A percentile compares a stretch with the other conserved stretches of the same genome.
These are phyloP conservation scores for Chenopodium quinoa DNA, from an alignment of 148 eudicot species.

Conservation along the genomic window DNA sequence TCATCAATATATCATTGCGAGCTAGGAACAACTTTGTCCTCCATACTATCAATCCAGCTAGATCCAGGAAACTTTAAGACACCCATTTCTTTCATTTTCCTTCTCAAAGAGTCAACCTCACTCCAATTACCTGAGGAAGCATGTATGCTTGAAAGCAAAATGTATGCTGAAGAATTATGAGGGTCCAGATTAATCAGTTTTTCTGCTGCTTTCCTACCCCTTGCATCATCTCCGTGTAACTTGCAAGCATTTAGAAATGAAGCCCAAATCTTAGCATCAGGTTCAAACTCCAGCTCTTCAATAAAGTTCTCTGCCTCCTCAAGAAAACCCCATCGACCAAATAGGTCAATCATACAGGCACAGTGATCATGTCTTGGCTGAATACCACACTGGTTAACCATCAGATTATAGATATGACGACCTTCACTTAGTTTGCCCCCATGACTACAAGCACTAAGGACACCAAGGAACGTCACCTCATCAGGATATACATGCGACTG, in stretches of 20 bases:
- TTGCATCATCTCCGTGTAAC: slow-evolving; percentile 75
- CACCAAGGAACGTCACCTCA: slow-evolving; percentile 85
- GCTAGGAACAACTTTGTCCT: slow-evolving; percentile 37
- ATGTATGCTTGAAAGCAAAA: slow-evolving; percentile 68
- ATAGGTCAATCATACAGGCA: slow-evolving; percentile 90
- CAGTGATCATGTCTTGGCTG: slow-evolving; percentile 73
- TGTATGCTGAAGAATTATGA: slow-evolving; percentile 66
- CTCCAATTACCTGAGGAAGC: slow-evolving; percentile 86
- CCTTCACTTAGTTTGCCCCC: slow-evolving; percentile 78
- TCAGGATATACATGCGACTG: slow-evolving; percentile 55
- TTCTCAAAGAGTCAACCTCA: slow-evolving; percentile 62
- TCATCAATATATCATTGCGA: slow-evolving; percentile 17
- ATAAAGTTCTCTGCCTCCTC: slow-evolving; percentile 72
- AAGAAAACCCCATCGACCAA: slow-evolving; percentile 81
- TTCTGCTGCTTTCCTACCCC: slow-evolving; percentile 76
- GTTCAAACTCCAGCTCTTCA: slow-evolving; percentile 47
- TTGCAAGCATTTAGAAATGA: slow-evolving; percentile 79
- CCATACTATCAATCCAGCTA: slow-evolving; percentile 61
- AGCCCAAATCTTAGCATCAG: slow-evolving; percentile 78
- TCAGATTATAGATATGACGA: slow-evolving; percentile 51
- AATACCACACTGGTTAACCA: slow-evolving; percentile 49
- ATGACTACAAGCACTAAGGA: slow-evolving; percentile 89
- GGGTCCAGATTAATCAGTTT: slow-evolving; percentile 75
- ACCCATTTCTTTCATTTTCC: slow-evolving; percentile 65
- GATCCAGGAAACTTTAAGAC: slow-evolving; percentile 65